A percentile compares a stretch with the other conserved stretches of the same genome.
These are phyloP conservation scores for Tylopilus orsonianus DNA, from an alignment of 1,284 basidiomycete species.

Conservation along the genomic window DNA sequence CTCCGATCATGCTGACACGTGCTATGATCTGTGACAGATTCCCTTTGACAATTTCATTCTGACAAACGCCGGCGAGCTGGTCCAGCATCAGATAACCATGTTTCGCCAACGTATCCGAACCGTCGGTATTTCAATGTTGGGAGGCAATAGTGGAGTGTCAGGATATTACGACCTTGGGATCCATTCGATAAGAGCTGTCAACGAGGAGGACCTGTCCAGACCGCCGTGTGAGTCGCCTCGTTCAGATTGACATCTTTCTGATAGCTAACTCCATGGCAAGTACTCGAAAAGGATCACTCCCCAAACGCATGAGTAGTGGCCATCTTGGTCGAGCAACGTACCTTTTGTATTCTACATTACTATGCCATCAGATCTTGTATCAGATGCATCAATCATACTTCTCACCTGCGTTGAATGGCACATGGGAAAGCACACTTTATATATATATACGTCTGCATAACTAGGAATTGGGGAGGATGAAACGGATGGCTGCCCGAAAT, in stretches of 20 bases:
- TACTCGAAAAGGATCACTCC: constrained; percentile 33
- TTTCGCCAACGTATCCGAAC: constrained; percentile 73
- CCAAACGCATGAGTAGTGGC: constrained; percentile 28
- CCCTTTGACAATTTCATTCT: constrained; percentile 81
- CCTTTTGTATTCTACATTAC: constrained; percentile 1
- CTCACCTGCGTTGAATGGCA: constrained; percentile 9
- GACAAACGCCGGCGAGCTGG: constrained; percentile 80
- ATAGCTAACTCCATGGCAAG: constrained; percentile 14
- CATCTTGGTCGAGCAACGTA: neutral
- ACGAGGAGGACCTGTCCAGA: constrained; percentile 50
- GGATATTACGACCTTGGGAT: constrained; percentile 77
- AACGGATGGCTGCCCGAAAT: constrained; percentile 5
- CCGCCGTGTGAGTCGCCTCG: constrained; percentile 37
- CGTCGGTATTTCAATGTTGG: constrained; percentile 81
- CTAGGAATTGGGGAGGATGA: constrained; percentile 8
- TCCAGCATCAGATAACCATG: constrained; percentile 70
- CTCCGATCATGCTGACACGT: constrained; percentile 4
- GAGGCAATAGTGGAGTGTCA: constrained; percentile 69
- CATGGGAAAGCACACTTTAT: constrained; percentile 18
- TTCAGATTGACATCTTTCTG: neutral
- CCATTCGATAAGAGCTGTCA: constrained; percentile 65
- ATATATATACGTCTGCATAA: constrained; percentile 27
- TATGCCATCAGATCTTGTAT: too few relatives aligned
- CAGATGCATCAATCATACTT: too few relatives aligned
- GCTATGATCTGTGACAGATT: constrained; percentile 47